phyloP scores from a whole-genome alignment of 306 rosid species.

The Boehmeria nivea region DNA sequence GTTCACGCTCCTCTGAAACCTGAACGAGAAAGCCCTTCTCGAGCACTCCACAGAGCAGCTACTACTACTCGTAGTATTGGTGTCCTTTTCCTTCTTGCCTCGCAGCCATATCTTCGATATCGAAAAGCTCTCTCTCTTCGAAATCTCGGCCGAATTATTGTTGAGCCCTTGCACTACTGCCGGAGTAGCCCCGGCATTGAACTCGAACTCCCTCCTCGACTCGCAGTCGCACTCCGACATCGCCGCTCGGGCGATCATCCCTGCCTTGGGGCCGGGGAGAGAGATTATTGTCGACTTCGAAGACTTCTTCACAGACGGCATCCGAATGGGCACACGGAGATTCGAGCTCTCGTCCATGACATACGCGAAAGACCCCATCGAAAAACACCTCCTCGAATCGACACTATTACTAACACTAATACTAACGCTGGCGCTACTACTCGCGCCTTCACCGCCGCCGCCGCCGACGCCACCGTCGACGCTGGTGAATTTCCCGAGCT shows the following conservation, averaged over 20 bases:
- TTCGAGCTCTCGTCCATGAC: conserved; percentile 73
- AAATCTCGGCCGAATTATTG: conserved; percentile 12
- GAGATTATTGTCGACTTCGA: conserved; percentile 42
- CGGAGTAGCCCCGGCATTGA: no score
- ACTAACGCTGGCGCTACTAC: conserved; percentile 5
- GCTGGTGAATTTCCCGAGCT: conserved; percentile 79
- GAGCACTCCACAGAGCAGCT: conserved; percentile 29
- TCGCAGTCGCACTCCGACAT: conserved; percentile 86
- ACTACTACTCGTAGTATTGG: conserved; percentile 35
- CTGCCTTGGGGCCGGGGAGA: conserved; percentile 41
- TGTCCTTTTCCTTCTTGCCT: no score
- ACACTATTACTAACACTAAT: background rate
- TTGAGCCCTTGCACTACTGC: no score
- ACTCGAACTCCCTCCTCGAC: conserved; percentile 69
- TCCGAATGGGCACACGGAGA: conserved; percentile 67
- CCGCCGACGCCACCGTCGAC: conserved; percentile 36
- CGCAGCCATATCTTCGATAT: conserved; percentile 84
- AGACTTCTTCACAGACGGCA: conserved; percentile 44
- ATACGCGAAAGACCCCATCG: conserved; percentile 89
- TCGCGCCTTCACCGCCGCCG: conserved; percentile 40
- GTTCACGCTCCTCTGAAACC: conserved; percentile 32
- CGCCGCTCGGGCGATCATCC: conserved; percentile 42
- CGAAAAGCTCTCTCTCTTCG: conserved; percentile 62
- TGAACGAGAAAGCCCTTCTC: conserved; percentile 67
- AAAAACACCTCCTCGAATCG: conserved; percentile 83